phyloP scores from a whole-genome alignment of 306 rosid species.

The Luffa aegyptiaca region DNA sequence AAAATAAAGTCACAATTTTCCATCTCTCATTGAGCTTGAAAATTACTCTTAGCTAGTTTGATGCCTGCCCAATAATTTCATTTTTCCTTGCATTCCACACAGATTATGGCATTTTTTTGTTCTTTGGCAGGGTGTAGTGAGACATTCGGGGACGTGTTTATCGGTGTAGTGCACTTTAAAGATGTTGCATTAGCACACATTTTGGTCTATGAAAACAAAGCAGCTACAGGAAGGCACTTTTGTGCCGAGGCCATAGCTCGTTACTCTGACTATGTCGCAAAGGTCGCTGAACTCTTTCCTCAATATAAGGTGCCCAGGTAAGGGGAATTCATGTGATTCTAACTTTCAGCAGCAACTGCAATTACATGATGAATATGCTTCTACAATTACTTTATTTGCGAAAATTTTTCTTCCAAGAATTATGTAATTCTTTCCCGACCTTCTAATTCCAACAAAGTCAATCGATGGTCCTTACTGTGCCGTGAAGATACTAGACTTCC shows the following conservation, averaged over 20 bases:
- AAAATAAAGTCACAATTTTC: not conserved
- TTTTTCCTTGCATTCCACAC: not conserved
- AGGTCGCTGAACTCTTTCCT: conserved; percentile 74
- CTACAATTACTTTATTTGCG: not conserved
- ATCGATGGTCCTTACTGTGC: not conserved
- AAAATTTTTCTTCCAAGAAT: not conserved
- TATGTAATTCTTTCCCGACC: not conserved
- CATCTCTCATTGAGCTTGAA: not conserved
- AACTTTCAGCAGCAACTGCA: not conserved
- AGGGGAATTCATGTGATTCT: conserved; percentile 11
- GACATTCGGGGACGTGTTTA: conserved; percentile 49
- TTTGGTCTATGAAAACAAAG: conserved; percentile 71
- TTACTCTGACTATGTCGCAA: conserved; percentile 76
- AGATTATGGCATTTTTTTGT: not conserved
- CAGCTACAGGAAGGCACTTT: conserved; percentile 69
- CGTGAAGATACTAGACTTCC: not conserved
- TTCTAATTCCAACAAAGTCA: not conserved
- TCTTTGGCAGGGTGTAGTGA: conserved; percentile 53
- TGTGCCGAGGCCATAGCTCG: conserved; percentile 73
- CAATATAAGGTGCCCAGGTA: conserved; percentile 60
- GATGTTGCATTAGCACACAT: conserved; percentile 88
- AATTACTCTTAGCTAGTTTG: not conserved
- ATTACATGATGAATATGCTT: not conserved
- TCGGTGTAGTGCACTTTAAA: conserved; percentile 77
- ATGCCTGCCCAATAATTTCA: not conserved